Base-by-base conservation (phyloP, 1,284 basidiomycete genomes). In the Porodaedalea pini region DNA sequence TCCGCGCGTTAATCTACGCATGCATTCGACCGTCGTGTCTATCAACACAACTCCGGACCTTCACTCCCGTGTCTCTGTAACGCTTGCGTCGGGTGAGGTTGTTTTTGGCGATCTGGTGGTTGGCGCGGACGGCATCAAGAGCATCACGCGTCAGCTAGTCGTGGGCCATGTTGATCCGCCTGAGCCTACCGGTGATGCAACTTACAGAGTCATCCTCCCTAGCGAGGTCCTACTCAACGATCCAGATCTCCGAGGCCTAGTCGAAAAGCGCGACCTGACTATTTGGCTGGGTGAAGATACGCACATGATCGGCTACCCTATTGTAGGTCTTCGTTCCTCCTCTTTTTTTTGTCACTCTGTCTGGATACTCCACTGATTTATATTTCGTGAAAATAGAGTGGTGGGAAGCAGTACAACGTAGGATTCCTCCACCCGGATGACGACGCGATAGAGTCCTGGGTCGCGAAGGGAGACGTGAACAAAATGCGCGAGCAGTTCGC, bases 101-200 rank as follows among this genome's bases (percentile, higher is more conserved):
- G 44, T 78, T 17, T 44, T 62, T 6, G 75, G 72, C 1, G 80
- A 83, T 62, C 60, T 83, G 15, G 68, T 83, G 25, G 66, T 83
- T 2, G 81, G 77, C 11, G 80, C 80, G 2, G 82, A 83, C 63
- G 82, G 82, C 11, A 71, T 73, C 17, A 67, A 79, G 64, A 84
- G 83, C 39, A 68, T 82, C 8, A 67, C 77, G 1, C 77, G 85
- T 52, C 69, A 75, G 37, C 68, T 73, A 4, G 76, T 83, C 25
- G 61, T 62, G 23, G 65, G 54, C 51, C 2, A 57, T 58, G 7
- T 62, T 62, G 37, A 55, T 57, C 36, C 62, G 70, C 71, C 78
- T 0, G 71, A 69, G 0, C 69, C 78, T 6, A 83, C 82, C 0
- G 82, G 81, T 1, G 82, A 85, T 63, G 78, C 81, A 59, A 64